Evolutionary conservation across 2,329 filamentous ascomycete genomes (phyloP), one percentile per base, ranked within the genome.

Genomic region (Verticillium albo-atrum): DNA sequence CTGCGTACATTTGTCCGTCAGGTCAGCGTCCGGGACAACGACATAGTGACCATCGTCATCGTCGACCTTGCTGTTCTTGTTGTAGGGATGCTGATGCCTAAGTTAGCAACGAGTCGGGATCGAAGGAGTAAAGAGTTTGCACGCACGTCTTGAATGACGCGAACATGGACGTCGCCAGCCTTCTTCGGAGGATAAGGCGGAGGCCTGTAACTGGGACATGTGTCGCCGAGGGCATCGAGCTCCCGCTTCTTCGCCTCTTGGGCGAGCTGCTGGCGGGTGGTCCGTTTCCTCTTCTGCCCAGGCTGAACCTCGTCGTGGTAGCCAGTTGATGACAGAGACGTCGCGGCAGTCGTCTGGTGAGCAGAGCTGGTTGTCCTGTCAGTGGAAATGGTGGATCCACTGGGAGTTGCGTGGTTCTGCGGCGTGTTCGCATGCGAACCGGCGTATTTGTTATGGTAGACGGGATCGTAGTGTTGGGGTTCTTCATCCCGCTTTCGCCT

Each of bases 41-140:
- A 98, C 92, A 71, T 97, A 99, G 74, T 99, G 95, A 5, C 95
- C 95, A 68, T 99, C 95, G 53, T 97, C 92, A 65, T 99, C 95
- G 68, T 99, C 95, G 52, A 95, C 89, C 71, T 96, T 95, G 66
- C 88, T 81, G 65, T 86, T 79, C 63, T 83, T 83, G 60, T 78
- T 79, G 54, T 79, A 76, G 6, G 72, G 69, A 15, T 71, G 70
- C 74, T 77, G 56, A 15, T 5, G 14, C 9, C n/a, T 12, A 6
- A 20, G n/a, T 47, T 47, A 47, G 37, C 37, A 2, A 25, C 20
- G 37, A 23, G 37, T 23, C n/a, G 10, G 25, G 4, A 4, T 12
- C 9, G 37, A 12, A 7, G 20, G n/a, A 54, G 25, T 60, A 37
- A 65, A 63, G 59, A 64, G 64, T 64, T 67, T 55, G 50, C 12